Conservation (phyloP, 2,329 filamentous ascomycete genomes). For the Aspergillus chevalieri region DNA sequence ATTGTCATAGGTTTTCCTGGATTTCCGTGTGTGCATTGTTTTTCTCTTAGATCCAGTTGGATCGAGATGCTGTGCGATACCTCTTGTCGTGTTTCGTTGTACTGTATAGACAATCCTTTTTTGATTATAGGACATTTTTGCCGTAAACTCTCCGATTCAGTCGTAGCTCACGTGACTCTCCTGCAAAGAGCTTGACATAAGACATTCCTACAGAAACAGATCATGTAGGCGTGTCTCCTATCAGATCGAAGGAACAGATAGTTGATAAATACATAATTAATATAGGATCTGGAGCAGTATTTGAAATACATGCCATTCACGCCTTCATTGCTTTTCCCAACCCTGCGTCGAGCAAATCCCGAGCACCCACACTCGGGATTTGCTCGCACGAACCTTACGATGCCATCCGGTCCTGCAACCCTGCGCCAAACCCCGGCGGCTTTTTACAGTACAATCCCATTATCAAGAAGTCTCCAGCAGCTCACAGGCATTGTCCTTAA, state of each 20-base stretch:
- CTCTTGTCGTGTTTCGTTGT: background rate
- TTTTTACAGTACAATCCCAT: too few relatives aligned
- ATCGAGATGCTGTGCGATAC: background rate
- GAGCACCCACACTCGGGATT: background rate
- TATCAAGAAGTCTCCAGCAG: too few relatives aligned
- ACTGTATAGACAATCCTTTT: background rate
- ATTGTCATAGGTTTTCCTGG: background rate
- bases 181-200: too few relatives aligned
- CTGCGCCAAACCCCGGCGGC: conserved; percentile 2
- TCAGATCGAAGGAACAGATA: too few relatives aligned
- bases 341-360: background rate
- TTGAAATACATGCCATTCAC: too few relatives aligned
- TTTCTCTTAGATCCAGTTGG: background rate
- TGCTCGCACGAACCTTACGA: background rate
- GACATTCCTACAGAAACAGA: too few relatives aligned
- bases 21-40: background rate
- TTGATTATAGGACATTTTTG: background rate
- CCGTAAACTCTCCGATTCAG: background rate
- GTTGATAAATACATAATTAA: too few relatives aligned
- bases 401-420: background rate
- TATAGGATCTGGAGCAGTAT: too few relatives aligned
- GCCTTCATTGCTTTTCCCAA: background rate
- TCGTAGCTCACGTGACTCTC: too few relatives aligned
- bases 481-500: too few relatives aligned
- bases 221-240: too few relatives aligned